These are phyloP conservation scores for Arabidopsis lyrata DNA, from an alignment of 441 rosid species.

Conservation along the genomic window DNA sequence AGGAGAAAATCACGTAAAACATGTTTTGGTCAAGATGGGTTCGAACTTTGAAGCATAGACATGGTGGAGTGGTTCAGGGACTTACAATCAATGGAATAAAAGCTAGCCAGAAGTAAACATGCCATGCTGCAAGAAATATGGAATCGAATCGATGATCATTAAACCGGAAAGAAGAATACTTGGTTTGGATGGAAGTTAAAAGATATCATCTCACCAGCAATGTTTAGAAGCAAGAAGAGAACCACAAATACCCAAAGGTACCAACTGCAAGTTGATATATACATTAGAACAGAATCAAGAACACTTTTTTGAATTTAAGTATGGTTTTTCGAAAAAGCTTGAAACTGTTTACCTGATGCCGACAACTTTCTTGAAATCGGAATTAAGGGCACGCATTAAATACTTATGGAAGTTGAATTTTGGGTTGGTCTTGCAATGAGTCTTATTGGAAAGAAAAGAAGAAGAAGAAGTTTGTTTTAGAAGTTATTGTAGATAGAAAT, in stretches of 20 bases:
- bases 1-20: not conserved
- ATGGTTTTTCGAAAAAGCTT: not conserved
- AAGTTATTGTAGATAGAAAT: not conserved
- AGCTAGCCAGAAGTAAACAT: constrained; percentile 85
- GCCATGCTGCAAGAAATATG: constrained; percentile 67
- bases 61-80: not conserved
- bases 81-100: constrained; percentile 83
- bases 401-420: constrained; percentile 87
- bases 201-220: constrained; percentile 55
- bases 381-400: constrained; percentile 92
- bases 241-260: constrained; percentile 90
- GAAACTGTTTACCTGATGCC: constrained; percentile 70
- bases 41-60: not conserved
- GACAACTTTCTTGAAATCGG: constrained; percentile 90
- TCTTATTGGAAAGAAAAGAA: constrained; percentile 45
- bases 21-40: too few relatives aligned
- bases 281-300: constrained; percentile 21
- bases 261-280: constrained; percentile 67
- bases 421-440: constrained; percentile 77
- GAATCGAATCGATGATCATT: not conserved
- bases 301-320: not conserved
- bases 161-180: not conserved
- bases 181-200: not conserved
- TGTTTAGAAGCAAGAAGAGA: constrained; percentile 79
- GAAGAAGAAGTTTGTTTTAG: not conserved